A percentile compares a stretch with the other conserved stretches of the same genome.
Conservation (phyloP, 306 rosid species). For the Acacia confusa region DNA sequence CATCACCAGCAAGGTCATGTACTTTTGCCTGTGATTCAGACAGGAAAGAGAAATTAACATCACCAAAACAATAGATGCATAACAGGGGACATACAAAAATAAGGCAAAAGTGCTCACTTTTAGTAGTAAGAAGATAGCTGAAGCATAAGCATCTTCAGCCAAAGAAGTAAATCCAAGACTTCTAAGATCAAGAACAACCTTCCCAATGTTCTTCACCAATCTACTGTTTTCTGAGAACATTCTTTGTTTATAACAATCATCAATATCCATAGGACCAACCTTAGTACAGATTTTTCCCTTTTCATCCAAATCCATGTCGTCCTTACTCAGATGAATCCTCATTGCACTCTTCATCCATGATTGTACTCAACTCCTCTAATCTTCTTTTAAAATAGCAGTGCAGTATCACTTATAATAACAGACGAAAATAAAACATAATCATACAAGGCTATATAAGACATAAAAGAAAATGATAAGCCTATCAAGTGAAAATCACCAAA, state of each 20-base stretch:
- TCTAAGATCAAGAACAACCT: constrained; percentile 84
- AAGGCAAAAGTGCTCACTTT: constrained; percentile 54
- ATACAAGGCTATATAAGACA: background rate
- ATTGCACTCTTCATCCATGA: constrained; percentile 64
- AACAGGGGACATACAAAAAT: background rate
- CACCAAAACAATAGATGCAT: constrained; percentile 26
- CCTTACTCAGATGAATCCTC: constrained; percentile 51
- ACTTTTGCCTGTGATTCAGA: constrained; percentile 74
- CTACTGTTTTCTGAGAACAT: constrained; percentile 70
- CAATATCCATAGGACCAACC: constrained; percentile 72
- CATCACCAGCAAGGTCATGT: constrained; percentile 84
- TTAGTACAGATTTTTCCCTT: constrained; percentile 51
- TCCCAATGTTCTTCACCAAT: constrained; percentile 87
- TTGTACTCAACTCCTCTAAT: constrained; percentile 82
- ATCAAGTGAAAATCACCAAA: background rate
- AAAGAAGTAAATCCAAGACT: constrained; percentile 91
- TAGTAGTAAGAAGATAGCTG: constrained; percentile 87
- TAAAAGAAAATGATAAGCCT: constrained; percentile 20
- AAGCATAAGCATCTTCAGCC: constrained; percentile 99
- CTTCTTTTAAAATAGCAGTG: constrained; percentile 92
- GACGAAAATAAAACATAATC: background rate
- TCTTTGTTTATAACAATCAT: constrained; percentile 56
- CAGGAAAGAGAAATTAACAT: constrained; percentile 18
- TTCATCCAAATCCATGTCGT: constrained; percentile 73
- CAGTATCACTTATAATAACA: constrained; percentile 61